Conservation (phyloP, 2,329 filamentous ascomycete genomes). For the Pseudogymnoascus sp. region DNA sequence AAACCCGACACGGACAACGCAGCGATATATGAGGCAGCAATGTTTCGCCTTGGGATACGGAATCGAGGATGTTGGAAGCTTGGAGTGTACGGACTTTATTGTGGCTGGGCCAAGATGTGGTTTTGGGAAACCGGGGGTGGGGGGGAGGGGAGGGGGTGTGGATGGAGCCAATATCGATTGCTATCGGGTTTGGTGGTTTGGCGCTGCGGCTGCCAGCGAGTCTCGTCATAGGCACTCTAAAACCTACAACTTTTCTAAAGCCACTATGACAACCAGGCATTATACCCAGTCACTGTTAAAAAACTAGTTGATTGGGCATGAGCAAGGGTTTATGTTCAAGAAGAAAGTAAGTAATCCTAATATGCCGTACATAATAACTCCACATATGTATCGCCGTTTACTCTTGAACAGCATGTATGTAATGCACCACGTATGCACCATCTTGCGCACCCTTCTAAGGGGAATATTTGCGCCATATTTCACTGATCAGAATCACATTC, state of each 20-base stretch:
- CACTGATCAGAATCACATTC: not conserved
- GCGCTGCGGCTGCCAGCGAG: not conserved
- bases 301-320: not conserved
- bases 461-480: not conserved
- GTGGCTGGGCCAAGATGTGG: not conserved
- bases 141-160: not conserved
- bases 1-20: conserved; percentile 5
- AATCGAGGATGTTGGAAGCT: conserved; percentile 1
- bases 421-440: not conserved
- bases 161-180: conserved; percentile 4
- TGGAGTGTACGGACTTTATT: not conserved
- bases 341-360: not conserved
- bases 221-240: conserved; percentile 1
- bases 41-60: not conserved
- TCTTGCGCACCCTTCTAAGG: no score
- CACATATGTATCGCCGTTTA: conserved; percentile 5
- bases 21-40: conserved; percentile 3
- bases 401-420: not conserved
- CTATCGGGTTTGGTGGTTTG: not conserved
- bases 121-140: not conserved
- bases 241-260: not conserved
- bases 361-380: conserved; percentile 4
- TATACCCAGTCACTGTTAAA: not conserved
- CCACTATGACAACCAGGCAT: not conserved
- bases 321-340: not conserved